Percentiles rank a stretch among this genome's conserved stretches.
phyloP scores from a whole-genome alignment of 257 asterid genomes.

The Buddleja alternifolia region DNA sequence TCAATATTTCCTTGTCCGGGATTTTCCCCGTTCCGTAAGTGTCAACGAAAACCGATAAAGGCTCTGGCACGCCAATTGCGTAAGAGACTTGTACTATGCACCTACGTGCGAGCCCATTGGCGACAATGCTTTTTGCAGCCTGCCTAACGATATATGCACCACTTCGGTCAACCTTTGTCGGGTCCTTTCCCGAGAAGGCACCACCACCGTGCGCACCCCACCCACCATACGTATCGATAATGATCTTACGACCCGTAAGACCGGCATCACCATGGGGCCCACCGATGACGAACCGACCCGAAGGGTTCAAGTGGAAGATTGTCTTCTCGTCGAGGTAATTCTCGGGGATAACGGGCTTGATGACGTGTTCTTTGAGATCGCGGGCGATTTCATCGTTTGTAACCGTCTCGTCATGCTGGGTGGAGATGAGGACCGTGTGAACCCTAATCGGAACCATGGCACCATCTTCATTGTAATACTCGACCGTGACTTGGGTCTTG shows the following conservation, averaged over 20 bases:
- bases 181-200: constrained; percentile 50
- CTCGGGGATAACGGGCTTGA: constrained; percentile 45
- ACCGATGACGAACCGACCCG: constrained; percentile 46
- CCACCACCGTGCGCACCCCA: constrained; percentile 51
- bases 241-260: constrained; percentile 47
- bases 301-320: constrained; percentile 50
- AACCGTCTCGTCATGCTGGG: constrained; percentile 49
- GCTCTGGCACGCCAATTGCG: constrained; percentile 47
- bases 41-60: constrained; percentile 40
- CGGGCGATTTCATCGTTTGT: constrained; percentile 46
- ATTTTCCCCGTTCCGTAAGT: constrained; percentile 41
- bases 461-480: constrained; percentile 43
- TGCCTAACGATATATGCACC: constrained; percentile 49
- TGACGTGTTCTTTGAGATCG: constrained; percentile 48
- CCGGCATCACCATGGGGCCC: constrained; percentile 55
- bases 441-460: constrained; percentile 49
- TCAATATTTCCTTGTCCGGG: constrained; percentile 42
- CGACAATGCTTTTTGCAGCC: constrained; percentile 49
- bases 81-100: constrained; percentile 48
- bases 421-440: constrained; percentile 49
- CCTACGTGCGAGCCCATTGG: constrained; percentile 45
- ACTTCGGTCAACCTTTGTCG: constrained; percentile 46
- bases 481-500: constrained; percentile 44
- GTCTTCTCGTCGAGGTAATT: constrained; percentile 48
- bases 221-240: constrained; percentile 45